Base-by-base conservation (phyloP, 2,329 filamentous ascomycete genomes). In the Clarireedia paspali region DNA sequence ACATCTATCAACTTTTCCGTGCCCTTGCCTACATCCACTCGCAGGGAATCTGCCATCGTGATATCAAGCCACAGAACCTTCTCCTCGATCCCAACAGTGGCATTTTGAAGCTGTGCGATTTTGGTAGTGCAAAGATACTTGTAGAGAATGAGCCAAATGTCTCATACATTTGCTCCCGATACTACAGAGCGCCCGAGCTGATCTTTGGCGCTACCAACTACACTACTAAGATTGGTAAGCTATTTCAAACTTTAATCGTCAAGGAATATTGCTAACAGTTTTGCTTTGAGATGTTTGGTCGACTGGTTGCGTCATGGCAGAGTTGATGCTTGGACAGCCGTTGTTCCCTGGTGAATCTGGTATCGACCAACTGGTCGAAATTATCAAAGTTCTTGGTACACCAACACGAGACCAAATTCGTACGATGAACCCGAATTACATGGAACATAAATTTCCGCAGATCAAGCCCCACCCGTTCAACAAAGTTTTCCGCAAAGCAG, bases 361-460 rank as follows among this genome's bases (percentile, higher is more conserved):
- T 62, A 99, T 99, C 68, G 94, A 99, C 71, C 94, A 99, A 72
- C 79, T 99, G 49, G 94, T 99, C 47, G 94, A 99, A 74, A 99
- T 99, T 71, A 99, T 99, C 80, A 99, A 99, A 77, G 92, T 99
- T 53, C 78, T 99, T 59, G 94, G 94, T 58, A 99, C 94, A 17
- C 94, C 94, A 17, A 97, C 94, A 38, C 83, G 94, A 62, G 94
- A 99, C 72, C 94, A 99, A 74, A 99, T 99, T 69, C 89, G 94
- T 65, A 99, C 94, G 63, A 99, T 99, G 94, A 99, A 99, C 74
- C 94, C 94, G 58, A 99, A 99, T 75, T 99, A 99, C 75, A 99
- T 99, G 94, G 94, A 99, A 77, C 94, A 99, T 78, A 97, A 97
- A 77, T 99, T 99, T 75, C 94, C 94, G 48, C 94, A 99, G 74